Evolutionary conservation across 2,329 filamentous ascomycete genomes (phyloP).

Genomic region (Trichoderma cornu-damae): DNA sequence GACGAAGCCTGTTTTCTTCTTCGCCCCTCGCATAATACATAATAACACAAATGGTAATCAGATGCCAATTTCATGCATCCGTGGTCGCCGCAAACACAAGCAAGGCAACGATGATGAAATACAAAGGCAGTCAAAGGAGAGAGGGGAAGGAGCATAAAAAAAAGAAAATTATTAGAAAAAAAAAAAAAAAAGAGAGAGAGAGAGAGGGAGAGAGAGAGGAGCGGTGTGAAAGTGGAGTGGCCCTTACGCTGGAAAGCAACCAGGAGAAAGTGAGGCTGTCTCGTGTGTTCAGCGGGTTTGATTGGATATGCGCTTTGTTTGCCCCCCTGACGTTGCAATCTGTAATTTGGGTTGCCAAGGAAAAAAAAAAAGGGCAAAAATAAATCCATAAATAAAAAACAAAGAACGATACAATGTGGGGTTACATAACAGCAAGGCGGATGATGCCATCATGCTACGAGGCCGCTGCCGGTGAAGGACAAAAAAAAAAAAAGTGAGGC

Average conservation of each 20-base stretch:
- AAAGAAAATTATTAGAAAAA: too few species aligned
- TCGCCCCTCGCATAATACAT: too few species aligned
- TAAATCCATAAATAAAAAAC: too few species aligned
- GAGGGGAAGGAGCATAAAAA: too few species aligned
- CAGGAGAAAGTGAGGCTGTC: slow-evolving; percentile 15
- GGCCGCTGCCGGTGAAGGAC: neutral
- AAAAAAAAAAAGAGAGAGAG: too few species aligned
- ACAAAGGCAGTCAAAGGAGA: too few species aligned
- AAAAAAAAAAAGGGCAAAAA: too few species aligned
- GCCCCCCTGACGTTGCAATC: neutral
- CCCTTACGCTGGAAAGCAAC: neutral
- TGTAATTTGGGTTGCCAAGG: too few species aligned
- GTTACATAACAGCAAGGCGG: neutral
- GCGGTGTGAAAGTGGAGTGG: neutral
- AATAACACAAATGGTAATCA: too few species aligned
- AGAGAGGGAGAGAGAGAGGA: neutral
- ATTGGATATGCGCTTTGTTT: neutral
- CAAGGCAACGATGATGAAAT: too few species aligned
- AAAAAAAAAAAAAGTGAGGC: neutral
- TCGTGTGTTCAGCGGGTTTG: neutral
- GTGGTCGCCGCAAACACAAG: too few species aligned
- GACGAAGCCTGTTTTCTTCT: neutral
- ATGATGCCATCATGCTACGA: neutral
- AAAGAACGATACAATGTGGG: neutral
- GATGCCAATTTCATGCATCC: too few species aligned